Base-by-base conservation (phyloP, 306 rosid species). In the Coriaria nepalensis region DNA sequence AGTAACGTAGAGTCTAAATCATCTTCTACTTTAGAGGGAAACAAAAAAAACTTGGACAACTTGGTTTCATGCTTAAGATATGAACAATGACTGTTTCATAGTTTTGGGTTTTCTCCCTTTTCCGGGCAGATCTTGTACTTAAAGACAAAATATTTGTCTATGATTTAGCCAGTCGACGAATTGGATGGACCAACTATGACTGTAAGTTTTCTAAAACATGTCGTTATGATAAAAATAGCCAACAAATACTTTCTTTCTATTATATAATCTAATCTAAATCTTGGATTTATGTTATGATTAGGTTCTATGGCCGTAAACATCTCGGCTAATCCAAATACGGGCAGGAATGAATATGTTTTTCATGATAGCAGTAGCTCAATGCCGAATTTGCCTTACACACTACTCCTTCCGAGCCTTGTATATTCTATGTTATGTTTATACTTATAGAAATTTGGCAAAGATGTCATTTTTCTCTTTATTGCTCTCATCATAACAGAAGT, bases 121-220 rank as follows among this genome's bases (percentile, higher is more conserved):
- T n/a, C n/a, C n/a, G n/a, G 57, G 62, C 86, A 92, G 98, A 92
- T 66, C 95, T 92, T 8, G 93, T 92, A 43, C 68, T 92, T 6
- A 92, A 85, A 65, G 98, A 92, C 76, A 82, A 76, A 69, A 82
- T 85, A 41, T 35, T 92, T 45, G 92, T 92, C 59, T 92, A 92
- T 52, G 98, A 92, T 79, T 61, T 92, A 62, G 93, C 71, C 38
- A 67, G 78, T 63, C 87, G 71, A 73, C 87, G 86, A 52, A 77
- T 92, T 43, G 98, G 98, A 63, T 92, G 98, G 98, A 74, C 83
- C 37, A 72, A 76, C 81, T 92, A 79, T 54, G 87, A 92, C 77
- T 92, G 98, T 92, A 74, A 92, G 98, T 79, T 69, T 69, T 60
- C 52, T 7, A 13, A 44, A 14, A 59, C 56, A 56, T 66, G n/a